Base-by-base conservation (phyloP, 495 filamentous ascomycete species). In the Lepidopterella palustris region DNA sequence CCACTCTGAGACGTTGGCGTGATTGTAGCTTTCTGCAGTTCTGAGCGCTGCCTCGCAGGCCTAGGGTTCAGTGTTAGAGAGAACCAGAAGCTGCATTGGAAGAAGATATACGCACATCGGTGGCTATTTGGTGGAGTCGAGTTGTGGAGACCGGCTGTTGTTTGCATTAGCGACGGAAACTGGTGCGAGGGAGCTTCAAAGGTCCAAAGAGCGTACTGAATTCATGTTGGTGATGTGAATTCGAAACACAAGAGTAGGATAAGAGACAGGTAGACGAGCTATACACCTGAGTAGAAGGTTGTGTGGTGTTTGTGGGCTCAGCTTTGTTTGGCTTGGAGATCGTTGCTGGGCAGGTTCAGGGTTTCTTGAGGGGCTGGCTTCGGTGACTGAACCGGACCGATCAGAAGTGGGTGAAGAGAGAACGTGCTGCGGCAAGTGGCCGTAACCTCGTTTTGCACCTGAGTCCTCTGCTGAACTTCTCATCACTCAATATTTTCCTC, bases 61-160 rank as follows among this genome's bases (percentile, higher is more conserved):
- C 90, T 96, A n/a, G 55, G 26, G 48, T 10, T 35, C 57, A 59
- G 47, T 64, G 60, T 55, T 61, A 63, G 50, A 42, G 35, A 42
- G 3, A 18, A 10, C 9, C 9, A 3, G 35, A 35, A 25, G 2
- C 23, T 50, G 8, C 10, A 5, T 3, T 23, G 59, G 54, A 18
- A 49, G n/a, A 24, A 26, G 24, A 23, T 45, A 29, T 53, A 79
- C 83, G 58, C 80, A 95, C 90, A 76, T 90, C 85, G 62, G 78
- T 84, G 60, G 88, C 86, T 70, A 97, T 92, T 73, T 92, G 86
- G 73, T 82, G 84, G 55, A 97, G 82, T 63, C 91, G 83, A 59
- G 82, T 81, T 54, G 82, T 76, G 35, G 88, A 80, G 50, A 97
- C 78, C 39, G 90, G 91, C 88, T 95, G 58, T 13, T 32, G 6